Base-by-base conservation (phyloP, 768 basidiomycete species). In the Calvatia gigantea region DNA sequence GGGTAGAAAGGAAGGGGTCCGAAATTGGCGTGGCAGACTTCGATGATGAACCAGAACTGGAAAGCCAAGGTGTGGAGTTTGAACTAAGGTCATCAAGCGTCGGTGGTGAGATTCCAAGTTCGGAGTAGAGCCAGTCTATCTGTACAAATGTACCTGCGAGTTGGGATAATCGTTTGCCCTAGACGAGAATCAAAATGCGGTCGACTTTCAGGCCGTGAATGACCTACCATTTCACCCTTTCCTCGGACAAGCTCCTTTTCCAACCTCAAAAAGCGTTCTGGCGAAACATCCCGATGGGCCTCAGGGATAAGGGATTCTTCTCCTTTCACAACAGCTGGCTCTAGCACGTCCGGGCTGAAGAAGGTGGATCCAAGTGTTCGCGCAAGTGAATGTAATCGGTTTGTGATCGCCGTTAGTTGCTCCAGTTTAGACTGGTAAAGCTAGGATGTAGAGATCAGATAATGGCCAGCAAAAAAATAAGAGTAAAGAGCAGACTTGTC, bases 191-290 rank as follows among this genome's bases (percentile, higher is more conserved):
- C 25, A 46, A 23, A 21, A 21, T 17, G 9, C 8, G 17, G 14
- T 11, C 25, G 25, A 9, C 12, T 41, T 19, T 17, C n/a, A 32
- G 1, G 44, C 11, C 1, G 14, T 44, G n/a, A 44, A 37, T n/a
- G 28, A 76, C 89, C 64, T 62, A 92, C 89, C 51, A 92, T 79
- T 80, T 95, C 93, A n/a, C 81, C 80, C 69, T 93, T 93, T 9
- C 90, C 91, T 51, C 87, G 77, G 8, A 89, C 85, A 15, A 94
- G 79, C 64, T 94, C 91, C 66, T 89, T 87, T 75, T 94, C 91
- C 4, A 95, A 73, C 62, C 76, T 86, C 43, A 83, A 77, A 64
- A 95, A 91, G 11, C 89, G 80, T 60, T 94, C 91, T 0, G 88
- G 86, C 9, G 85, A 86, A 14, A 94, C 89, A 62, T 94, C 89